Evolutionary conservation across 2,329 filamentous ascomycete species (phyloP), one percentile per base, ranked within the genome.

Genomic region (Colletotrichum acutatum): DNA sequence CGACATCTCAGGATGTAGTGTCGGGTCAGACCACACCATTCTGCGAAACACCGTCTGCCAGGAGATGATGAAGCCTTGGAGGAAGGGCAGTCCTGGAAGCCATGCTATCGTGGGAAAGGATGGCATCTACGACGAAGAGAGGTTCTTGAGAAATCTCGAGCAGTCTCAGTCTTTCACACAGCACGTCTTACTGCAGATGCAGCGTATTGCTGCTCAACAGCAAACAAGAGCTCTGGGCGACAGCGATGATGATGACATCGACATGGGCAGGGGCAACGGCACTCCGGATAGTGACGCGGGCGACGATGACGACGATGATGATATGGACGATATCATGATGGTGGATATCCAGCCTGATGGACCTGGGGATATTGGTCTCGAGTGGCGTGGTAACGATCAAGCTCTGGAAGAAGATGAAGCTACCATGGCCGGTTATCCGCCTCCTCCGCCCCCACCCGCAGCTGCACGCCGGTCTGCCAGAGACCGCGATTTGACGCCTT

Each of bases 1-100:
- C 65, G 97, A 99, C 82, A 97, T 99, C 78, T 90, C 95, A 8
- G 95, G 95, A 34, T 98, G 95, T 82, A 93, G 91, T 66, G 93
- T 98, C 59, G 95, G 94, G 1, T 87, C 90, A 37, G 95, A 99
- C 78, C 90, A 91, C 74, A 88, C 94, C 72, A 91, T 98, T 22
- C 86, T 99, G 56, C 90, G 95, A 49, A 92, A 91, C 64, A 91
- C 93, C 7, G 90, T 99, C 52, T 99, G 97, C 79, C 95, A 98
- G 81, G 95, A 99, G 82, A 89, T 98, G 78, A 90, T 99, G 74
- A 93, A 92, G 76, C 90, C 93, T 1, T 99, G 97, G 97, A 90
- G 92, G 37, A 90, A 93, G 76, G 97, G 97, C 6, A 98, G 97
- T 79, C 89, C 90, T 68, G 97, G 93, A 7, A 92, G 89, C 57